These are phyloP conservation scores for Xylariaceae sp. DNA, from an alignment of 2,329 filamentous ascomycete genomes.

Conservation along the genomic window DNA sequence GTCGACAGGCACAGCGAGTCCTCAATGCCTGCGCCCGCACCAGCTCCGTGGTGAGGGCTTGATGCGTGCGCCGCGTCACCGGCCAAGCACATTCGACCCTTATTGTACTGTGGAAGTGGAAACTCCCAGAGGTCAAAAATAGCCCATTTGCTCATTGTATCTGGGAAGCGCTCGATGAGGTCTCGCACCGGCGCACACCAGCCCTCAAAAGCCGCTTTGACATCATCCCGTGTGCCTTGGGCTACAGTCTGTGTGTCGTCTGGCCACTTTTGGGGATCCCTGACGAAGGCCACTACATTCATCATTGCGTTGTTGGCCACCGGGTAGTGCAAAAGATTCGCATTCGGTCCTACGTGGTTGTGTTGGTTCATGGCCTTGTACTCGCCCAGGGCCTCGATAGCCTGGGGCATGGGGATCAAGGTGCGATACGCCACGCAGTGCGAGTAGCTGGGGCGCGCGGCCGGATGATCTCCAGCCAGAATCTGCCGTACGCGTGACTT, in stretches of 20 bases:
- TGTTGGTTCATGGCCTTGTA: constrained; percentile 32
- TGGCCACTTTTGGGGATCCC: constrained; percentile 30
- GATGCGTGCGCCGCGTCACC: constrained; percentile 36
- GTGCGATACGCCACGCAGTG: constrained; percentile 53
- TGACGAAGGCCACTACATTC: constrained; percentile 32
- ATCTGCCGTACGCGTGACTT: constrained; percentile 53
- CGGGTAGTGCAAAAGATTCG: constrained; percentile 33
- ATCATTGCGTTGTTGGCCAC: constrained; percentile 33
- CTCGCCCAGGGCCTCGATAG: constrained; percentile 51
- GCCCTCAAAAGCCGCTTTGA: constrained; percentile 24
- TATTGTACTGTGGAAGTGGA: constrained; percentile 28
- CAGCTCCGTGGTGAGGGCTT: constrained; percentile 32
- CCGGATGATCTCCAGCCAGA: constrained; percentile 48
- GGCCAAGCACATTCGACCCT: constrained; percentile 28
- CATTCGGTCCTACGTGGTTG: constrained; percentile 32
- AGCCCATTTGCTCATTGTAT: constrained; percentile 34
- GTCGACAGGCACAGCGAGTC: constrained; percentile 50
- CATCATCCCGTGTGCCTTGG: constrained; percentile 25
- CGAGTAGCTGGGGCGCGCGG: constrained; percentile 51
- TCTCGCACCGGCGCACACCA: constrained; percentile 30
- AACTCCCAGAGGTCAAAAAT: constrained; percentile 35
- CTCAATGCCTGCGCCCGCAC: constrained; percentile 45
- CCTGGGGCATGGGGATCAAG: constrained; percentile 55
- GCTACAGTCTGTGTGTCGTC: constrained; percentile 26
- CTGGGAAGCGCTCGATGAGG: constrained; percentile 29